Evolutionary conservation across 2,329 filamentous ascomycete species (phyloP).

Genomic region (Bimuria novae-zelandiae): DNA sequence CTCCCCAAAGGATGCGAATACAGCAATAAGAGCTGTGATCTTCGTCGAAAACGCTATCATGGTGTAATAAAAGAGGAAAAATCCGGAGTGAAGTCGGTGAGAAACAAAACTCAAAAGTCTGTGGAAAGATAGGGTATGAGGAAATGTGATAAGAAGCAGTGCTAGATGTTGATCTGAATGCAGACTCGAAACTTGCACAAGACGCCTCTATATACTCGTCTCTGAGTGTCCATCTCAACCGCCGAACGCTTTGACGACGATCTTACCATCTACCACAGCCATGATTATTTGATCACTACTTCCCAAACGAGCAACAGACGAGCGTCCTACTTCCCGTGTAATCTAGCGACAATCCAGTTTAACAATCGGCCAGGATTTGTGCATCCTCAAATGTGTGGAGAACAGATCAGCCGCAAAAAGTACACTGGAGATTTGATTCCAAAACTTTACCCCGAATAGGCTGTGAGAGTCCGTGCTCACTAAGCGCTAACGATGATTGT

Average conservation of each 20-base stretch:
- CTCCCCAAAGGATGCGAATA: slow-evolving; percentile 5
- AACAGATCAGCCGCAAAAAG: too few relatives aligned
- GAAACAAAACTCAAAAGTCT: too few relatives aligned
- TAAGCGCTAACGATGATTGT: background rate
- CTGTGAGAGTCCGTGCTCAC: background rate
- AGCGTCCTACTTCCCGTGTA: background rate
- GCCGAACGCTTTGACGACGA: background rate
- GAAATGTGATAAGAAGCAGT: too few relatives aligned
- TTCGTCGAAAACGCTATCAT: background rate
- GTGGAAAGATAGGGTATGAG: too few relatives aligned
- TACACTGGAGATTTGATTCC: slow-evolving; percentile 10
- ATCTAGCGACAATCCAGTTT: background rate
- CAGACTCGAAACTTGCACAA: background rate
- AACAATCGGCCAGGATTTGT: too few relatives aligned
- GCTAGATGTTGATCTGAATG: background rate
- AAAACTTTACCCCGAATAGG: slow-evolving; percentile 1
- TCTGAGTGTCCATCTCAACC: too few relatives aligned
- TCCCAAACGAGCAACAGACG: background rate
- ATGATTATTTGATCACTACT: slow-evolving; percentile 22
- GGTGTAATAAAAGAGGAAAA: background rate
- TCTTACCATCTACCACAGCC: background rate
- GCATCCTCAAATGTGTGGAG: too few relatives aligned
- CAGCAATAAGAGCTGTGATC: background rate
- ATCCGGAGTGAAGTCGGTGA: background rate
- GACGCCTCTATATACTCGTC: background rate